Conservation (phyloP, 108 stramenopile species). For the Skeletonema marinoi region DNA sequence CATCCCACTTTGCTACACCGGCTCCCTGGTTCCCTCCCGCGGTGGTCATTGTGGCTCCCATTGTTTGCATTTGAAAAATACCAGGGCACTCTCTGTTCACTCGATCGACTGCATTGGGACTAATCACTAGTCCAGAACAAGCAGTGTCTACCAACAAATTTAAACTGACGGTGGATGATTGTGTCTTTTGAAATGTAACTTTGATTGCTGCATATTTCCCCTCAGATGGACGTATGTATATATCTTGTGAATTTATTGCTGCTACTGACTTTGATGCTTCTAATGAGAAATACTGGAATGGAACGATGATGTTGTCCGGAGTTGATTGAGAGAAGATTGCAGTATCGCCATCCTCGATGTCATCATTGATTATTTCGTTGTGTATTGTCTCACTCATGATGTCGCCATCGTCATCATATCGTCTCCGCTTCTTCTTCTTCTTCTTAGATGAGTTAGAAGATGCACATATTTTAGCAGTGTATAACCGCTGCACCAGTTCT, state of each 20-base stretch:
- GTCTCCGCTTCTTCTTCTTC: conserved; percentile 28
- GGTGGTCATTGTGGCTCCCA: conserved; percentile 66
- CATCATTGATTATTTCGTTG: not conserved
- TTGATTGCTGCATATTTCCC: conserved; percentile 64
- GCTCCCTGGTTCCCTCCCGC: conserved; percentile 54
- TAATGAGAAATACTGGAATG: conserved; percentile 38
- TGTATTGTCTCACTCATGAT: not conserved
- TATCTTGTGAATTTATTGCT: conserved; percentile 43
- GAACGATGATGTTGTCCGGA: conserved; percentile 18
- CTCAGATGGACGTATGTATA: conserved; percentile 45
- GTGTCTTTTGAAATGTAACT: conserved; percentile 20
- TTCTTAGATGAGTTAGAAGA: not conserved
- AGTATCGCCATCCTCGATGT: not conserved
- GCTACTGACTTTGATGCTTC: conserved; percentile 46
- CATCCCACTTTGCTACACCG: conserved; percentile 58
- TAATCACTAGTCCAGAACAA: conserved; percentile 72
- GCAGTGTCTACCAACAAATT: conserved; percentile 83
- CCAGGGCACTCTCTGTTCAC: conserved; percentile 31
- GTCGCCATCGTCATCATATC: conserved; percentile 5
- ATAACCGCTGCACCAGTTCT: conserved; percentile 69
- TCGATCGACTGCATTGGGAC: conserved; percentile 53
- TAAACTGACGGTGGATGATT: conserved; percentile 15
- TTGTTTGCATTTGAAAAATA: conserved; percentile 29
- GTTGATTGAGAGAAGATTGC: not conserved
- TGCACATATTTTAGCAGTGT: conserved; percentile 21